Base-by-base conservation (phyloP, 495 filamentous ascomycete species). In the Neurospora sp. region DNA sequence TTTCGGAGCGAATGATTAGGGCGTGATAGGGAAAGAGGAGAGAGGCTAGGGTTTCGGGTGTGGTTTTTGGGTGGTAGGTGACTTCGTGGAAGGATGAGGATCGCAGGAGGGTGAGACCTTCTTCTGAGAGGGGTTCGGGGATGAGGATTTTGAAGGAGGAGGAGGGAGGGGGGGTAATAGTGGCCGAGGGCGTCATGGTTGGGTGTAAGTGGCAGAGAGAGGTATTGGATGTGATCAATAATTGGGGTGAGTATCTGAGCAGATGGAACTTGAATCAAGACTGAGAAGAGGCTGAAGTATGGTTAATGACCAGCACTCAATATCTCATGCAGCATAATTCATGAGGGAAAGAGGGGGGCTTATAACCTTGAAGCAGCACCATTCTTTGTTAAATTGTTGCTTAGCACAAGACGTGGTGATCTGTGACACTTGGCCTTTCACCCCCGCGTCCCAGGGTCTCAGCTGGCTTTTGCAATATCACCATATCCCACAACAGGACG, bases 1-100 rank as follows among this genome's bases (percentile, higher is more conserved):
- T 92, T 77, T 93, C 90, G 53, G 89, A 91, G 3, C 91, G 89
- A 20, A 93, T 87, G 37, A 93, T 88, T 35, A 93, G 84, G 6
- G 87, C 91, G 44, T 92, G 87, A 79, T 92, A 92, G 7, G 83
- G 75, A 0, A 87, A 84, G 71, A 93, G 91, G 70, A 89, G 86
- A 1, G 77, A 41, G 37, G 88, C 75, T n/a, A 92, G 83, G 69
- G 90, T 85, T 2, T 86, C 82, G 18, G 85, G 80, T 69, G 90
- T 88, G 48, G 68, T 75, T 61, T 61, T 61, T 1, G 53, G 53
- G 22, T 31, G 27, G 12, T 31, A 31, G 74, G 91, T 83, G 22
- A 92, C 88, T 27, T 88, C 85, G 76, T 90, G 86, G 22, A 83
- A 82, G 9, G 78, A 37, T 0, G 35, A 81, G 14, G 84, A 81